Conservation (phyloP, 2,329 filamentous ascomycete species). For the Fusarium virguliforme region DNA sequence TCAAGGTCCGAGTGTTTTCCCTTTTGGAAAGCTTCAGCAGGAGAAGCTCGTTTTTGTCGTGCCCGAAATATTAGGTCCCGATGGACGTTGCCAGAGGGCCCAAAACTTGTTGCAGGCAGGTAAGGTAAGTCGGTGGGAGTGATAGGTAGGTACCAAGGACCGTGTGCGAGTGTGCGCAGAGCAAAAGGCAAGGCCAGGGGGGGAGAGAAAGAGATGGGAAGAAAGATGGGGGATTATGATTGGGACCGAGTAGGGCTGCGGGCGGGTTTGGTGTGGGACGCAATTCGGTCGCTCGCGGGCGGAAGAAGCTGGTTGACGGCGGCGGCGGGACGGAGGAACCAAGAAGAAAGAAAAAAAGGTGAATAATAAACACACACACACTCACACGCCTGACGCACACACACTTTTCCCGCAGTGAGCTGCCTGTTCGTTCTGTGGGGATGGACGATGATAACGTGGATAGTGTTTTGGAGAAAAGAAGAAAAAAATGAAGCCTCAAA, state of each 20-base stretch:
- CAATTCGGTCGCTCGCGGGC: constrained; percentile 40
- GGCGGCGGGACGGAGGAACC: constrained; percentile 43
- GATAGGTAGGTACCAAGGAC: constrained; percentile 40
- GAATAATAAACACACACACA: constrained; percentile 1
- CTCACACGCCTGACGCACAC: constrained; percentile 7
- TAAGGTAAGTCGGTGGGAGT: constrained; percentile 19
- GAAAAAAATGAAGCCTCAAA: constrained; percentile 13
- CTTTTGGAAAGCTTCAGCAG: constrained; percentile 27
- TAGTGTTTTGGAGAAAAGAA: neutral
- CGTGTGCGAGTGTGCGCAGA: constrained; percentile 38
- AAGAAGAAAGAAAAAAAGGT: constrained; percentile 26
- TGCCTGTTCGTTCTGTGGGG: neutral
- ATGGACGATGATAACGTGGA: neutral
- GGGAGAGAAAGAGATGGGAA: constrained; percentile 32
- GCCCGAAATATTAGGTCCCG: constrained; percentile 43
- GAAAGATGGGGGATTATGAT: constrained; percentile 39
- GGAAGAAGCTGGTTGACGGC: constrained; percentile 44
- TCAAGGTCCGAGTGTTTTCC: constrained; percentile 28
- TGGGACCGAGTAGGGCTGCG: constrained; percentile 49
- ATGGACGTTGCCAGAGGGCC: constrained; percentile 46
- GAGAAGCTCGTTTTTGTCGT: constrained; percentile 28
- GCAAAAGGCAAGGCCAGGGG: constrained; percentile 22
- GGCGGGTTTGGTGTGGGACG: constrained; percentile 45
- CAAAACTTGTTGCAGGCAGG: constrained; percentile 40
- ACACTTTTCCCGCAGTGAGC: neutral